Percentiles rank a stretch among this genome's conserved stretches.
Evolutionary conservation across 768 basidiomycete genomes (phyloP).

Genomic region (Tylopilus sp.): DNA sequence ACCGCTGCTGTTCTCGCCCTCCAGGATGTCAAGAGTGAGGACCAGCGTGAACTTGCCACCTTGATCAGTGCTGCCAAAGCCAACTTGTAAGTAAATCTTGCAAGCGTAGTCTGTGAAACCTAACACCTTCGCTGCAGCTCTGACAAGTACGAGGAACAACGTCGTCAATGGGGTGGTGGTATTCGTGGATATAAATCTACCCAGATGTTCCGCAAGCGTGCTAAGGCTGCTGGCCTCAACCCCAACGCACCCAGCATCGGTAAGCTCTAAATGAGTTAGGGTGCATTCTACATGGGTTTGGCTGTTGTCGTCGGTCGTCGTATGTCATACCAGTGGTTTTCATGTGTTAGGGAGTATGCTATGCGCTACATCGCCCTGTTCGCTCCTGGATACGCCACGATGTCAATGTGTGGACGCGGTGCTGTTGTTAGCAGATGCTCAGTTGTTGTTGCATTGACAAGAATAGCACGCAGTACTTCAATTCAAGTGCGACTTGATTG

Average conservation of each 20-base stretch:
- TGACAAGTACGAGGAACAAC: constrained; percentile 91
- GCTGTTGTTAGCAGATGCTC: too few species aligned
- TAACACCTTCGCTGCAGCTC: constrained; percentile 44
- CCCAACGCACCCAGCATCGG: constrained; percentile 50
- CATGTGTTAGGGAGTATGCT: constrained; percentile 19
- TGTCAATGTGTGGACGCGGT: constrained; percentile 1
- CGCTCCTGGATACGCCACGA: constrained; percentile 4
- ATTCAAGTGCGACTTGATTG: too few species aligned
- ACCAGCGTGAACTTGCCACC: constrained; percentile 88
- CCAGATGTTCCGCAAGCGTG: constrained; percentile 90
- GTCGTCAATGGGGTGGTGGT: constrained; percentile 95
- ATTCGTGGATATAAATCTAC: constrained; percentile 92
- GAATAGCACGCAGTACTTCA: too few species aligned
- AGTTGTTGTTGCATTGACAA: too few species aligned
- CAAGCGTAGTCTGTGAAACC: background rate
- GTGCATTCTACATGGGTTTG: background rate
- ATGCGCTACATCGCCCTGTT: constrained; percentile 12
- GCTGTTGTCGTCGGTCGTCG: constrained; percentile 6
- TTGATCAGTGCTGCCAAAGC: constrained; percentile 92
- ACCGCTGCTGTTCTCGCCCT: constrained; percentile 88
- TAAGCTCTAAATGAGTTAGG: constrained; percentile 55
- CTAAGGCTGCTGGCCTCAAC: constrained; percentile 81
- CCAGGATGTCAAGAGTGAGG: constrained; percentile 94
- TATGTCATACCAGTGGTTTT: constrained; percentile 12
- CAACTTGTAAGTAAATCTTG: constrained; percentile 70